Evolutionary conservation across 2,329 filamentous ascomycete genomes (phyloP), one percentile per base, ranked within the genome.

Genomic region (Fusarium sp.): DNA sequence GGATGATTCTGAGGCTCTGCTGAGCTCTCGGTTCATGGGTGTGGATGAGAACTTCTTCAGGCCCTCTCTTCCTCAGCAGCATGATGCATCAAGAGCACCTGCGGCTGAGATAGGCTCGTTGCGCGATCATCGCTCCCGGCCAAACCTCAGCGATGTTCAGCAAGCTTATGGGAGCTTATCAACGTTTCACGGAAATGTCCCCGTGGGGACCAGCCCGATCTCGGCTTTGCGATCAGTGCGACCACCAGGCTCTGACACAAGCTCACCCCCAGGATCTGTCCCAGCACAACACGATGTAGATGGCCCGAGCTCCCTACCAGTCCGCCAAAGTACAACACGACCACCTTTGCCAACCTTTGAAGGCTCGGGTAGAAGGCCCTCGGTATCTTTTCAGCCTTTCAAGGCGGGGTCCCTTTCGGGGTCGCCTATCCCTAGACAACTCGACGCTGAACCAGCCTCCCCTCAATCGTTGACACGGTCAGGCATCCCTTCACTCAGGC

Each of bases 341-440:
- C 80, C 80, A 15, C 72, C 79, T 2, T 65, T 83, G 43, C 83
- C 84, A 52, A 81, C 80, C 16, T 80, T 91, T 22, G 85, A 92
- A 45, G 84, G 82, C 24, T 75, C 86, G 49, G 86, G 86, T 56
- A 88, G 94, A 73, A 89, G 94, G 56, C 91, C 92, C 9, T 98
- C 94, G 0, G 88, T 97, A 24, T 97, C 93, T 1, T 97, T 98
- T 75, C 93, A 97, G 74, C 94, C 95, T 0, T 99, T 99, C 84
- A 99, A 99, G 80, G 93, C 94, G 16, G 95, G 95, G 13, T 97
- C 95, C 3, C 84, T 98, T n/a, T 97, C 94, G 4, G 94, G 92
- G 6, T 98, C 94, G 7, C 95, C 94, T 0, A 78, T 85, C n/a
- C 82, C 82, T 29, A 82, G 85, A 30, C 78, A 83, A 9, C 77